Evolutionary conservation across 2,329 filamentous ascomycete species (phyloP), one percentile per base, ranked within the genome.

Genomic region (Alternaria metachromatica): DNA sequence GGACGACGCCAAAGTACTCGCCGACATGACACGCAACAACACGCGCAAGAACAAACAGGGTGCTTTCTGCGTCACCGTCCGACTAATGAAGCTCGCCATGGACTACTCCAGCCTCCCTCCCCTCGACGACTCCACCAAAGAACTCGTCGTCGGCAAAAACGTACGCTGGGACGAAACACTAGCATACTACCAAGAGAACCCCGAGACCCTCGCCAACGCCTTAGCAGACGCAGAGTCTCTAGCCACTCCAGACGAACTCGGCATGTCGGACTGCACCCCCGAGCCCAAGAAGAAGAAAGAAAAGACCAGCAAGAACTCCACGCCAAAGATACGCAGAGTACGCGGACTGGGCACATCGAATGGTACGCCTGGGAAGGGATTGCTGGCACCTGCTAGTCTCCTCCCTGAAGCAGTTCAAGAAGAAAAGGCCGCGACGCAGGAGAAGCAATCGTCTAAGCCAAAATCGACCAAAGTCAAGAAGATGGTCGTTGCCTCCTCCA

Each of bases 1-100:
- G 66, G 81, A 81, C 6, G 83, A 86, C 61, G 83, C 84, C 15
- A 84, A 86, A 63, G 81, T 84, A 60, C 72, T 85, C 9, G 79
- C 83, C 11, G 71, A 80, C 11, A 58, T 81, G 15, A 86, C 84
- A 2, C 78, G 81, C 33, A 76, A 74, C 54, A 86, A 86, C 67
- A 86, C 84, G 9, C 78, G 81, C 44, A 83, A 82, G 71, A 86
- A 86, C 72, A 86, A 85, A 62, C 81, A 81, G 49, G 81, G 80
- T 23, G 78, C 81, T 15, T 66, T 85, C 23, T 72, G 81, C 56
- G 84, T 84, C 48, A 75, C 71, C n/a, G 67, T 82, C 9, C 78
- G 82, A 30, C 72, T 86, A 11, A 73, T 79, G 23, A 83, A 82
- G 60, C 73, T 86, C 10, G 73, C 75, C 10, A 72, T 72, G 11